Base-by-base conservation (phyloP, 768 basidiomycete genomes). In the Rhizopogon salebrosus region DNA sequence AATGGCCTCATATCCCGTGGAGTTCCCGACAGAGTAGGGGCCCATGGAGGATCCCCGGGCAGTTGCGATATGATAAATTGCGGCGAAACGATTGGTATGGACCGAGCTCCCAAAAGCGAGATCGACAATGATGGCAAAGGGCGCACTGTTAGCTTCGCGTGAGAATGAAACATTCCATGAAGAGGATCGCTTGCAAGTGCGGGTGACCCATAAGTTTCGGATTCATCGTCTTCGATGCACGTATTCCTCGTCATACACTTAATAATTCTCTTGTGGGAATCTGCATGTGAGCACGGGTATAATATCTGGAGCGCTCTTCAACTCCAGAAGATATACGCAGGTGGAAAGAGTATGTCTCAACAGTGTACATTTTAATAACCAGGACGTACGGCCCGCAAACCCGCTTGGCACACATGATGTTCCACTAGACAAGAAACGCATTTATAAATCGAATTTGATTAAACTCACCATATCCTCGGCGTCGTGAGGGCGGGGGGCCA, bases 141-240 rank as follows among this genome's bases (percentile, higher is more conserved):
- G 2, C 60, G 52, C 1, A 69, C 54, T 2, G 48, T 52, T 9
- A 78, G 46, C 9, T 62, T 57, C 16, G 80, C 68, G 23, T 61
- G 46, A 52, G 70, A 84, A 49, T 76, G 75, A 55, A 78, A 80
- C 24, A 84, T 71, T 2, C 82, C 82, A 61, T 75, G 75, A 23
- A 70, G 59, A 41, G 69, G 53, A 49, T 75, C 72, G 50, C 66
- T 70, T 26, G 67, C 73, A 46, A 84, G 71, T 55, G 80, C 62
- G 20, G 63, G 70, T 31, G 79, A 38, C 9, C 55, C 55, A n/a
- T 55, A 58, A 16, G 71, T 66, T 9, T 73, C 67, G 38, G 76
- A 75, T 38, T 73, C 74, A 3, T 67, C 49, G 18, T 52, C 29
- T 23, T 51, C 51, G 57, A 52, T 58, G 11, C 70, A 35, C 34